Base-by-base conservation (phyloP, 2,329 filamentous ascomycete species). In the Parastagonospora nodorum region DNA sequence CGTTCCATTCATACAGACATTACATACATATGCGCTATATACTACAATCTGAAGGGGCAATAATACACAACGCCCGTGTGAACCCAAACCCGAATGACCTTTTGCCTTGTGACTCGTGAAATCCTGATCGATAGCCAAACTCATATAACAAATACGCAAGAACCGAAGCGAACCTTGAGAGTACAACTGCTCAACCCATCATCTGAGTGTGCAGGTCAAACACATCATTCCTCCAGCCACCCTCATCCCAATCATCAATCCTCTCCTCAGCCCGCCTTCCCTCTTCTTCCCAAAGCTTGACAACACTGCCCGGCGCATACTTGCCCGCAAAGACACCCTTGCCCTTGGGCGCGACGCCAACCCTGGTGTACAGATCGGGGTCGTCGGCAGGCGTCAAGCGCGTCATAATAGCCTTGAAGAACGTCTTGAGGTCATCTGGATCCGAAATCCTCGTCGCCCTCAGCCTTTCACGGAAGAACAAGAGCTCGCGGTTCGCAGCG, bases 221-320 rank as follows among this genome's bases (percentile, higher is more conserved):
- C n/a, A 96, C 87, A 39, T 85, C 86, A 71, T 96, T 96, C 61
- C 88, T 83, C 92, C 92, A 96, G 0, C 88, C 89, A 12, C 82
- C 85, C 40, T 78, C 78, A 48, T 86, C 83, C 66, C 86, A 86
- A 58, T 93, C 88, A 58, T 92, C 85, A 32, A 96, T 84, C 35
- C 85, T 81, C 72, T 95, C 89, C 15, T 80, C 81, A 0, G 90
- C 91, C 54, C 81, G 79, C 16, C 78, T 75, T 0, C 85, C 91
- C 74, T 96, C 88, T 58, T 92, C 87, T 59, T 93, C 84, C 90
- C 91, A 96, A n/a, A 96, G 74, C 75, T 89, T 92, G 44, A 94
- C 89, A 24, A 97, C 78, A 72, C 92, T 96, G 0, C 91, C 92
- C 0, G 93, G 93, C 1, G 93, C 88, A 75, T 96, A 97, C 1